A percentile compares a stretch with the other conserved stretches of the same genome.
Evolutionary conservation across 2,329 filamentous ascomycete species (phyloP).

Genomic region (Arthrobotrys conoides): DNA sequence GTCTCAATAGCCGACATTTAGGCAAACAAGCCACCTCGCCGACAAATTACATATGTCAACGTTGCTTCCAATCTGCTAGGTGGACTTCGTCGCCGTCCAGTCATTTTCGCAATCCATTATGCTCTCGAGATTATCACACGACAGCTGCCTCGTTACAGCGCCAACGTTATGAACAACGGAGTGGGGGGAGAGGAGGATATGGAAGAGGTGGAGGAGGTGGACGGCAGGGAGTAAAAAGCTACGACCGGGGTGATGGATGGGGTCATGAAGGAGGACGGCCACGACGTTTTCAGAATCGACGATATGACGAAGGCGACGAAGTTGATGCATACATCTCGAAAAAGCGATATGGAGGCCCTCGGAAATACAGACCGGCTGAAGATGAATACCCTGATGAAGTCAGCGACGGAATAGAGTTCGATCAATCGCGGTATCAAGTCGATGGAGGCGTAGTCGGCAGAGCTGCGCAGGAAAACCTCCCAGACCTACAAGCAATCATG

Average conservation of each 20-base stretch:
- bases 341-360: constrained; percentile 41
- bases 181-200: not conserved
- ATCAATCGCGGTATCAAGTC: constrained; percentile 29
- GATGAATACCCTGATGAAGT: constrained; percentile 52
- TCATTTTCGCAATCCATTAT: constrained; percentile 17
- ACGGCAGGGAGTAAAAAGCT: not conserved
- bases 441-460: constrained; percentile 19
- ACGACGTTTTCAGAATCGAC: not conserved
- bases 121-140: constrained; percentile 42
- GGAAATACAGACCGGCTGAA: constrained; percentile 21
- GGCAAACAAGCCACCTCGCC: constrained; percentile 60
- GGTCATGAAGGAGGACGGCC: not conserved
- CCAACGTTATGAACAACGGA: constrained; percentile 18
- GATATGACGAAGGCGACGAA: constrained; percentile 23
- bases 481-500: constrained; percentile 51
- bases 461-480: constrained; percentile 9
- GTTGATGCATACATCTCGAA: constrained; percentile 20
- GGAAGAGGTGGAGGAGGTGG: too few relatives aligned
- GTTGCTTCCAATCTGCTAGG: constrained; percentile 47
- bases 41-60: constrained; percentile 55
- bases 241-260: not conserved
- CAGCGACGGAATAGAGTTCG: constrained; percentile 19
- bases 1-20: constrained; percentile 57
- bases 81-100: constrained; percentile 44
- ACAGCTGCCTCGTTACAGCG: constrained; percentile 38